Percentiles rank a stretch among this genome's conserved stretches.
These are phyloP conservation scores for Puccinia coronata DNA, from an alignment of 1,284 basidiomycete genomes.

Conservation along the genomic window DNA sequence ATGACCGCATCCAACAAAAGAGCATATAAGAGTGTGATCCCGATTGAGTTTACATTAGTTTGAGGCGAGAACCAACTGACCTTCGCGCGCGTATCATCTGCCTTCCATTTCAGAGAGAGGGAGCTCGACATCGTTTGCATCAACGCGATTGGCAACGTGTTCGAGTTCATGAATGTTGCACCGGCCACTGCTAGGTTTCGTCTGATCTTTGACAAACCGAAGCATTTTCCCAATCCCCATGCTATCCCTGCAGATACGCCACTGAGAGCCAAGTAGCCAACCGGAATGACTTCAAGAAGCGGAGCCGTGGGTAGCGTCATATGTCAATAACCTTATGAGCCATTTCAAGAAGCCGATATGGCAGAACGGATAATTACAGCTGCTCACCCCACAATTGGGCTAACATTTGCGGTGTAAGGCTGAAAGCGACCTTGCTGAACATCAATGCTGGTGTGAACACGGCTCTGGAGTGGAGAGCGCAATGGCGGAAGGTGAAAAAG, in stretches of 20 bases:
- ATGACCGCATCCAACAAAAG: neutral
- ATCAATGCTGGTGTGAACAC: constrained; percentile 59
- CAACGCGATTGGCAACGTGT: constrained; percentile 60
- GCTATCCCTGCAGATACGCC: constrained; percentile 58
- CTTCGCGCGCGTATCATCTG: constrained; percentile 54
- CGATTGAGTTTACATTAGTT: neutral
- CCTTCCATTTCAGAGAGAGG: constrained; percentile 55
- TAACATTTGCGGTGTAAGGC: constrained; percentile 59
- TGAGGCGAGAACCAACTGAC: constrained; percentile 8
- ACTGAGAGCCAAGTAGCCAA: constrained; percentile 60
- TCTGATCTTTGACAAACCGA: constrained; percentile 58
- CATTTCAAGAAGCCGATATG: neutral
- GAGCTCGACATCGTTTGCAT: constrained; percentile 60
- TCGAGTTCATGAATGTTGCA: constrained; percentile 51
- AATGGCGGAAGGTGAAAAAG: constrained; percentile 49
- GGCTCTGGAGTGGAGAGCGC: constrained; percentile 46
- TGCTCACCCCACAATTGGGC: constrained; percentile 58
- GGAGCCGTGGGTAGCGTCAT: neutral
- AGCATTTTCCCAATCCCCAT: constrained; percentile 55
- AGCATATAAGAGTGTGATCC: neutral
- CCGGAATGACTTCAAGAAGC: constrained; percentile 55
- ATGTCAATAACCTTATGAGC: neutral
- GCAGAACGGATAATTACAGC: neutral
- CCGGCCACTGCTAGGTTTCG: constrained; percentile 59
- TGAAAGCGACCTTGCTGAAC: constrained; percentile 61